Conservation (phyloP, 192 early-diverging fungal species). For the Jimgerdemannia flammicorona region DNA sequence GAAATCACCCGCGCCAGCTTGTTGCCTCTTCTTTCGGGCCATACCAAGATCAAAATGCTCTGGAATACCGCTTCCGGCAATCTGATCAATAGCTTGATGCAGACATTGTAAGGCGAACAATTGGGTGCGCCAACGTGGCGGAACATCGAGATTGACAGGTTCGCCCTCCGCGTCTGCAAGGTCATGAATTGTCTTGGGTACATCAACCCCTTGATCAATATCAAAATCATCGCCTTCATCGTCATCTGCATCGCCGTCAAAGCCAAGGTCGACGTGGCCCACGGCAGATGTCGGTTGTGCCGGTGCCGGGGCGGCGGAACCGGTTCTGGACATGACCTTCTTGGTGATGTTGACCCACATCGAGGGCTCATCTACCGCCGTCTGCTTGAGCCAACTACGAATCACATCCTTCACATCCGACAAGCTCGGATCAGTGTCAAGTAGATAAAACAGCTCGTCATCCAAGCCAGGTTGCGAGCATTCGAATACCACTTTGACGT, state of each 20-base stretch:
- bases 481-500: conserved; percentile 68
- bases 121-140: conserved; percentile 75
- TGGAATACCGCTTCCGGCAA: conserved; percentile 45
- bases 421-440: conserved; percentile 68
- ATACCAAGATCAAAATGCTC: conserved; percentile 69
- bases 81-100: conserved; percentile 57
- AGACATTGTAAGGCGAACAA: conserved; percentile 76
- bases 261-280: conserved; percentile 19
- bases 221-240: conserved; percentile 34
- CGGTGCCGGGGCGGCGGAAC: conserved; percentile 45
- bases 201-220: conserved; percentile 16
- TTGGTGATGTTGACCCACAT: conserved; percentile 81
- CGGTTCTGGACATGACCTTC: conserved; percentile 58
- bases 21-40: conserved; percentile 52
- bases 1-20: conserved; percentile 57
- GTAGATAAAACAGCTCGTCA: conserved; percentile 74
- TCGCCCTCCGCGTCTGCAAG: conserved; percentile 21
- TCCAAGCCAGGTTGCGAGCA: conserved; percentile 61
- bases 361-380: conserved; percentile 62
- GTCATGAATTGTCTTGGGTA: conserved; percentile 28
- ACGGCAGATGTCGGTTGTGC: conserved; percentile 17
- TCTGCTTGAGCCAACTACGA: conserved; percentile 56
- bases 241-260: conserved; percentile 43
- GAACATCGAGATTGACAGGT: conserved; percentile 38
- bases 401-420: conserved; percentile 58